A percentile compares a stretch with the other conserved stretches of the same genome.
phyloP scores from a whole-genome alignment of 2,329 filamentous ascomycete species.

The Dothideomycetidae sp. region DNA sequence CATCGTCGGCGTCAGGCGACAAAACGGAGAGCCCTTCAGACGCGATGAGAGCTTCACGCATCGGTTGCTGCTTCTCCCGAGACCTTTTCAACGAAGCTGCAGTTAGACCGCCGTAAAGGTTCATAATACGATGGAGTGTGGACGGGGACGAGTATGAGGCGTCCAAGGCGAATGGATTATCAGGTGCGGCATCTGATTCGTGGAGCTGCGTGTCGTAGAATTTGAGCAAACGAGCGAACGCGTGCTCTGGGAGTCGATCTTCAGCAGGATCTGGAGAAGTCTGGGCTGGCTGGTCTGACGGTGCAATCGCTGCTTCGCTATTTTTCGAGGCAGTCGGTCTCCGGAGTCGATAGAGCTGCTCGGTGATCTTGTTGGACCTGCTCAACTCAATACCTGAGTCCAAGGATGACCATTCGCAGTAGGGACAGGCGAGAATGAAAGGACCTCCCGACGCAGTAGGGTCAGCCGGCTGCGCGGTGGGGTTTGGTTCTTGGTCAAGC shows the following conservation, averaged over 20 bases:
- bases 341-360: constrained; percentile 37
- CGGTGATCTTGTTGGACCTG: constrained; percentile 67
- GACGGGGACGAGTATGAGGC: constrained; percentile 58
- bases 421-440: constrained; percentile 59
- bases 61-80: constrained; percentile 52
- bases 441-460: constrained; percentile 10
- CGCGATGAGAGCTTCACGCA: constrained; percentile 62
- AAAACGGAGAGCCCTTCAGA: constrained; percentile 57
- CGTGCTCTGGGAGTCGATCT: constrained; percentile 41
- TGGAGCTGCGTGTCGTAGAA: constrained; percentile 75
- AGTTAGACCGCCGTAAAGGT: constrained; percentile 58
- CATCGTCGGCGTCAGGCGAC: constrained; percentile 31
- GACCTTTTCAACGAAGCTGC: constrained; percentile 48
- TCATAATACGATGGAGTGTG: constrained; percentile 80
- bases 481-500: constrained; percentile 51
- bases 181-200: constrained; percentile 41
- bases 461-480: constrained; percentile 28
- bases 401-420: constrained; percentile 83
- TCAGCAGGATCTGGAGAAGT: constrained; percentile 29
- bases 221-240: constrained; percentile 57
- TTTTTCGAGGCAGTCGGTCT: background rate
- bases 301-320: background rate
- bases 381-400: constrained; percentile 87
- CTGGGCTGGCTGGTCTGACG: background rate
- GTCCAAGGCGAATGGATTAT: constrained; percentile 38